Evolutionary conservation across 2,329 filamentous ascomycete genomes (phyloP), one percentile per base, ranked within the genome.

Genomic region (Achaetomium macrosporum): DNA sequence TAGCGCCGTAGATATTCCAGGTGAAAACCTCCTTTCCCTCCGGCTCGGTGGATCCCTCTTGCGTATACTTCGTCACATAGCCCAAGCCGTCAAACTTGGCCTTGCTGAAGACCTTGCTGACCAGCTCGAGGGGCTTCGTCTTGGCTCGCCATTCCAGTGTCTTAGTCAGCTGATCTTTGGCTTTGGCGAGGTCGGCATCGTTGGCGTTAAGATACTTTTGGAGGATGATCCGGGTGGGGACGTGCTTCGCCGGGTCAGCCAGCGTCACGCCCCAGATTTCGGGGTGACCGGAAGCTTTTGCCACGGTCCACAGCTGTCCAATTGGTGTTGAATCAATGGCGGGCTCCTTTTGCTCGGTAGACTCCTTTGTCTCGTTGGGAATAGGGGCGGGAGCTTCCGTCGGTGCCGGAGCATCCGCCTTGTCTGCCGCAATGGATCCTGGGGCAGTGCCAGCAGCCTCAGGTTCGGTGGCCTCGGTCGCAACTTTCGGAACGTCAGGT

Each of bases 121-220:
- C 75, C 50, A 88, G 74, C 41, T 84, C 79, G 10, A 82, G 66
- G 0, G 90, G 90, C 60, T 92, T 78, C 65, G 83, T 83, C 66
- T 85, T 76, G 70, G 87, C 87, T 56, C 92, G 83, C 90, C 91
- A 96, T 61, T 86, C 78, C 40, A 96, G 77, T 1, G 90, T 91
- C 63, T 85, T 83, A 54, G 74, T 76, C 42, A 97, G 81, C 73
- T 96, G 91, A 51, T 85, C 81, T 66, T 85, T 83, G 15, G 91
- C 88, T 66, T 84, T 84, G 49, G 76, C 75, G 7, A 89, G 68
- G 64, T 95, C 84, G 57, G 85, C 84, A 57, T 84, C 83, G 68
- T 96, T 96, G 67, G 91, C 92, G 61, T 91, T 88, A 51, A 97
- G 81, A 73, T 91, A 96, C 75, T 96, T 97, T 68, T 95, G 90